A percentile compares a stretch with the other conserved stretches of the same genome.
Conservation (phyloP, 2,329 filamentous ascomycete species). For the Boeremia lycopersici region DNA sequence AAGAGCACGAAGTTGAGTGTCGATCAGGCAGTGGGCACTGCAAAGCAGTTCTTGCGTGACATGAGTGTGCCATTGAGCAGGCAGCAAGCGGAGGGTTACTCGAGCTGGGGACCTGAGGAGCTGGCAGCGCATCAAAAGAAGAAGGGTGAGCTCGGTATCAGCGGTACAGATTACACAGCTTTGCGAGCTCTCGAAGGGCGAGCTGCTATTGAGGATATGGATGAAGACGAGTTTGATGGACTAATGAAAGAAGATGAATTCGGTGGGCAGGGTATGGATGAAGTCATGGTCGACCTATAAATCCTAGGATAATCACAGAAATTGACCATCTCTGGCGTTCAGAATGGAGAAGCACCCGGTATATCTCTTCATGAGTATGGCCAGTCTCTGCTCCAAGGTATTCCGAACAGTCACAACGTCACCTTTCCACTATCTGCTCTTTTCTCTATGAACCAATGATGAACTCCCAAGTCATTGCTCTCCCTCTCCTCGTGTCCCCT, state of each 20-base stretch:
- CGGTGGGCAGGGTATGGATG: conserved; percentile 44
- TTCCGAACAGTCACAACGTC: too few relatives aligned
- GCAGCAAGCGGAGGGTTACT: conserved; percentile 87
- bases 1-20: conserved; percentile 89
- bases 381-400: background rate
- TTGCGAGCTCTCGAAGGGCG: conserved; percentile 38
- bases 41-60: conserved; percentile 84
- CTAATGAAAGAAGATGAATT: conserved; percentile 39
- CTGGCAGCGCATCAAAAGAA: conserved; percentile 79
- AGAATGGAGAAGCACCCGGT: background rate
- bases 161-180: conserved; percentile 61
- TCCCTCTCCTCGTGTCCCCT: too few relatives aligned
- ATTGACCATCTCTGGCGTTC: background rate
- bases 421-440: too few relatives aligned
- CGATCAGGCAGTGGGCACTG: conserved; percentile 89
- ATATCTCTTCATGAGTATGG: background rate
- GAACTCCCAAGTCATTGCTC: too few relatives aligned
- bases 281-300: conserved; percentile 43
- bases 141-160: conserved; percentile 70
- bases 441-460: too few relatives aligned
- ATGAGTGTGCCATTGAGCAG: conserved; percentile 91
- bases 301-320: background rate
- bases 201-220: conserved; percentile 30
- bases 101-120: conserved; percentile 85
- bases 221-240: conserved; percentile 21